phyloP scores from a whole-genome alignment of 2,329 filamentous ascomycete genomes.

The Pestalotiopsis sp. region DNA sequence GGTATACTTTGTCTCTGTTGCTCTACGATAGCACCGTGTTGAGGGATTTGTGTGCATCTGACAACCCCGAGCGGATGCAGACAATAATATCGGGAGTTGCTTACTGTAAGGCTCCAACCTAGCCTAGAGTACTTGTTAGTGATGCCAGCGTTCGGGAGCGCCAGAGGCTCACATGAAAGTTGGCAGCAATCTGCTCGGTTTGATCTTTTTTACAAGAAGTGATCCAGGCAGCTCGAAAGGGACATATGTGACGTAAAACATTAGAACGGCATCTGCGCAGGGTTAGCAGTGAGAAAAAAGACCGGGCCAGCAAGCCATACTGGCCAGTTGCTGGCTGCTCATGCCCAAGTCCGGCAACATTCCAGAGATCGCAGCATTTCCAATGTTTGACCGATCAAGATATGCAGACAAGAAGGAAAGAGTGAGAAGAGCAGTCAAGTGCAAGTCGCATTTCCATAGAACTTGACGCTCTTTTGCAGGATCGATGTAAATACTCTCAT shows the following conservation, averaged over 20 bases:
- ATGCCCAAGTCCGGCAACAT: conserved; percentile 12
- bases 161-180: conserved; percentile 4
- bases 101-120: conserved; percentile 8
- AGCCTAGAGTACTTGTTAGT: background rate
- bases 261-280: conserved; percentile 7
- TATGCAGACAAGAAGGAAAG: conserved; percentile 12
- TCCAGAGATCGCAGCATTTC: conserved; percentile 9
- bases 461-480: conserved; percentile 8
- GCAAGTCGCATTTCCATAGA: conserved; percentile 11
- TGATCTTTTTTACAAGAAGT: conserved; percentile 13
- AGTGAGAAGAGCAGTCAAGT: conserved; percentile 11
- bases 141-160: background rate
- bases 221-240: conserved; percentile 14
- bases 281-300: background rate
- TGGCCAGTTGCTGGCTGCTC: conserved; percentile 11
- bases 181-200: conserved; percentile 10
- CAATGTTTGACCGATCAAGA: conserved; percentile 12
- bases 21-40: no score
- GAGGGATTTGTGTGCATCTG: no score
- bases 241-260: conserved; percentile 15
- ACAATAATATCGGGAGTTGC: no score
- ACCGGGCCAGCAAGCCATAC: background rate
- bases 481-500: conserved; percentile 14
- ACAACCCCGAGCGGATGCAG: no score
- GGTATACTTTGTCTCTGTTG: no score